phyloP scores from a whole-genome alignment of 2,329 filamentous ascomycete species.

The Botrytis paeoniae region DNA sequence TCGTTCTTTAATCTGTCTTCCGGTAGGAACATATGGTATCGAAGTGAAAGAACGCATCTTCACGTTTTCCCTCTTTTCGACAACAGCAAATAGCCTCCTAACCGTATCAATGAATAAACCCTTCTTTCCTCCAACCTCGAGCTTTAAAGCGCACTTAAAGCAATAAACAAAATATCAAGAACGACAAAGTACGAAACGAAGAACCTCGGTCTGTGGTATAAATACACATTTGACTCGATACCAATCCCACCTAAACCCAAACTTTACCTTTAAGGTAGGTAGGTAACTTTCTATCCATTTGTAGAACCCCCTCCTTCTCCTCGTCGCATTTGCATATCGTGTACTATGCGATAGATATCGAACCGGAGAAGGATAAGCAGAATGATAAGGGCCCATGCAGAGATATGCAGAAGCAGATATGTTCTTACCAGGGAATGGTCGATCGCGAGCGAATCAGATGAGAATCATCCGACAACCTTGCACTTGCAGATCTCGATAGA shows the following conservation, averaged over 20 bases:
- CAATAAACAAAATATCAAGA: not conserved
- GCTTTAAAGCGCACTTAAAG: not conserved
- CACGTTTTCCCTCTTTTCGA: not conserved
- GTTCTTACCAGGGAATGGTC: not conserved
- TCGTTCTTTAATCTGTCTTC: constrained; percentile 41
- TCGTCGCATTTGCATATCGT: not conserved
- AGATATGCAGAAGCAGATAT: not conserved
- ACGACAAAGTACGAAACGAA: not conserved
- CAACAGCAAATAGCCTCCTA: not conserved
- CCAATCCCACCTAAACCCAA: not conserved
- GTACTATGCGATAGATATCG: not conserved
- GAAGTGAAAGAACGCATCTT: constrained; percentile 1
- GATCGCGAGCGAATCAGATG: not conserved
- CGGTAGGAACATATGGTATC: constrained; percentile 36
- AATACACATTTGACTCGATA: not conserved
- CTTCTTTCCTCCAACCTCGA: not conserved
- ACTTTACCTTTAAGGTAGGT: not conserved
- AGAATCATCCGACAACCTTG: not conserved
- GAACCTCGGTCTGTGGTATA: not conserved
- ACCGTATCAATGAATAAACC: not conserved
- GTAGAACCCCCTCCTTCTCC: not conserved
- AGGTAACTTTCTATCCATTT: not conserved
- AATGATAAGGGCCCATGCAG: not conserved
- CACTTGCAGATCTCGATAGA: not conserved
- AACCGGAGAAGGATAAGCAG: not conserved